Evolutionary conservation across 495 filamentous ascomycete species (phyloP), one percentile per base, ranked within the genome.

Genomic region (Trypethelium eluteriae): DNA sequence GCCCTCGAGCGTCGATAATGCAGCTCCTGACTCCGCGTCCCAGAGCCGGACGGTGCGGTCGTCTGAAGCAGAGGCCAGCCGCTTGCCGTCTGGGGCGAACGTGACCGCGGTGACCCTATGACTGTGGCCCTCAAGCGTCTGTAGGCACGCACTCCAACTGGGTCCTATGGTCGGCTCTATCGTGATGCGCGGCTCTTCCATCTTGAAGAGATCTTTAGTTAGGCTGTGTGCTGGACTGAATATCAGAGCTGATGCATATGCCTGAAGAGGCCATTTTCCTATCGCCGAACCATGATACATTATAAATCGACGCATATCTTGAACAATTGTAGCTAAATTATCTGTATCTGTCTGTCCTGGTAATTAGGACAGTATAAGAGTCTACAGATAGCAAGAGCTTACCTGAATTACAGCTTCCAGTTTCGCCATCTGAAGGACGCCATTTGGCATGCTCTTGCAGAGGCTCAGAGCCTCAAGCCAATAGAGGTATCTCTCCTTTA

Each of bases 211-310:
- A 32, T 38, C 35, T 44, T 59, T 70, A n/a, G 66, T 70, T 32
- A 67, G 61, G 50, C 68, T 70, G 44, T 36, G 44, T 34, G 61
- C 63, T 56, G 75, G 75, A 69, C 75, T 76, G 64, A 76, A 77
- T 50, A 77, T 14, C 18, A 78, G 67, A 32, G 73, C 75, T 53
- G 76, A 78, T 11, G 50, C 49, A 68, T 78, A 78, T 63, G 66
- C 70, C 64, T 77, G 76, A 36, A 77, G 75, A 64, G 76, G 75
- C 63, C 53, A 36, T 18, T 57, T 68, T 64, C 73, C 73, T 66
- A 77, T 76, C 39, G 63, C 69, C 32, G 14, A 32, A 39, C 66
- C 71, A 38, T 73, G 65, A 68, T 67, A 73, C 61, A 72, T 64
- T 39, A 76, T 69, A 67, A 75, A 77, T 67, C 70, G 73, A 47